phyloP scores from a whole-genome alignment of 352 stramenopile genomes.

The Globisporangium mamillatum region DNA sequence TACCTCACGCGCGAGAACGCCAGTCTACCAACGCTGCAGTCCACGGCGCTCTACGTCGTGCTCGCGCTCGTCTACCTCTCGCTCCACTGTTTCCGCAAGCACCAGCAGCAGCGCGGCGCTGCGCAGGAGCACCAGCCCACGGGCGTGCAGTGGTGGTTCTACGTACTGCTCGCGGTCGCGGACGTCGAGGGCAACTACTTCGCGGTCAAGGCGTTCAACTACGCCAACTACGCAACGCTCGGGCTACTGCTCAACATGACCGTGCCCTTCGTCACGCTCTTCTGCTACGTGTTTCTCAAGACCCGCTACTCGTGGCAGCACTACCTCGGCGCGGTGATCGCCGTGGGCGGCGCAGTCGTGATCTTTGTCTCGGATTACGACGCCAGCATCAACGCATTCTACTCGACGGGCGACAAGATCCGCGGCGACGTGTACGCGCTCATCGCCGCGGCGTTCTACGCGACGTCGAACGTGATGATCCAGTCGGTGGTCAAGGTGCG shows the following conservation, averaged over 20 bases:
- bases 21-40: slow-evolving; percentile 60
- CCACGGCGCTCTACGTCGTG: slow-evolving; percentile 50
- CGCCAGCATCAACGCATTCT: slow-evolving; percentile 33
- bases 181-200: slow-evolving; percentile 78
- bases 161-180: slow-evolving; percentile 49
- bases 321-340: slow-evolving; percentile 45
- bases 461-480: slow-evolving; percentile 71
- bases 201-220: slow-evolving; percentile 66
- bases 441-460: slow-evolving; percentile 57
- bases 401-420: slow-evolving; percentile 33
- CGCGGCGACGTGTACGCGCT: slow-evolving; percentile 61
- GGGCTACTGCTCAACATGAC: slow-evolving; percentile 69
- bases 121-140: slow-evolving; percentile 25
- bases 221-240: slow-evolving; percentile 66
- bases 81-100: slow-evolving; percentile 29
- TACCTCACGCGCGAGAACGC: slow-evolving; percentile 53
- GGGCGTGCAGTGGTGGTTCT: slow-evolving; percentile 55
- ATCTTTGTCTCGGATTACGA: slow-evolving; percentile 64
- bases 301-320: slow-evolving; percentile 55
- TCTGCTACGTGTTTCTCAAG: slow-evolving; percentile 69
- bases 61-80: slow-evolving; percentile 46
- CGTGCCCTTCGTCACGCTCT: slow-evolving; percentile 62
- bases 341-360: slow-evolving; percentile 41
- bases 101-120: slow-evolving; percentile 3
- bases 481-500: slow-evolving; percentile 63